Base-by-base conservation (phyloP, 2,329 filamentous ascomycete genomes). In the Ilyonectria robusta region DNA sequence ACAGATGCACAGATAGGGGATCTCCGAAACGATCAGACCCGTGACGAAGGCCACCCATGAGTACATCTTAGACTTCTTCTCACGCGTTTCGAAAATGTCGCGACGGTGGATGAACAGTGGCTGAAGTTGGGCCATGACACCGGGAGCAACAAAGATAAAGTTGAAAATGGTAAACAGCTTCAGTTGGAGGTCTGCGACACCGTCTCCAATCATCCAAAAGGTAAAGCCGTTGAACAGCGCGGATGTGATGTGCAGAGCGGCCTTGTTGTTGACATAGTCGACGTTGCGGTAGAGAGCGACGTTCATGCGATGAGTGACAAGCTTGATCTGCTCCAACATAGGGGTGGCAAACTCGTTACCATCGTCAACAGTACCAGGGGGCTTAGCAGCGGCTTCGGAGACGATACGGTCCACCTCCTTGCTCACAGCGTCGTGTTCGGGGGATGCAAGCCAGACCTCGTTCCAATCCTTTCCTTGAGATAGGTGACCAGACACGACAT, bases 331-430 rank as follows among this genome's bases (percentile, higher is more conserved):
- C 35, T 86, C 79, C 71, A 76, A 81, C 68, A 94, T 87, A 0
- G 91, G 86, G 7, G 89, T 90, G 0, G 93, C 93, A 69, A 94
- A 95, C 78, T 94, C 92, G 56, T 89, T 84, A 66, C 88, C 92
- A 59, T 86, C 83, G 26, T 84, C 81, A 65, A 76, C 70, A 69
- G 76, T 82, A 59, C 78, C 82, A 0, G 80, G 77, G 1, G 84
- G 78, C 69, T 81, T 84, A 19, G 82, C 67, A 0, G 85, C 84
- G 0, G 91, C 87, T 4, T 88, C 86, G 2, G 83, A 75, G 67
- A 90, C 87, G 68, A 94, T 87, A 2, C 80, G 80, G 47, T 92
- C 87, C 5, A 95, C 92, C 71, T 94, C 89, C 10, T 84, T 78
- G 17, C 87, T 80, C 42, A 92, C 81, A 4, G 82, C 79, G 0